Conservation (phyloP, 1,139 yeast genomes). For the Saccharomycopsis phalli region DNA sequence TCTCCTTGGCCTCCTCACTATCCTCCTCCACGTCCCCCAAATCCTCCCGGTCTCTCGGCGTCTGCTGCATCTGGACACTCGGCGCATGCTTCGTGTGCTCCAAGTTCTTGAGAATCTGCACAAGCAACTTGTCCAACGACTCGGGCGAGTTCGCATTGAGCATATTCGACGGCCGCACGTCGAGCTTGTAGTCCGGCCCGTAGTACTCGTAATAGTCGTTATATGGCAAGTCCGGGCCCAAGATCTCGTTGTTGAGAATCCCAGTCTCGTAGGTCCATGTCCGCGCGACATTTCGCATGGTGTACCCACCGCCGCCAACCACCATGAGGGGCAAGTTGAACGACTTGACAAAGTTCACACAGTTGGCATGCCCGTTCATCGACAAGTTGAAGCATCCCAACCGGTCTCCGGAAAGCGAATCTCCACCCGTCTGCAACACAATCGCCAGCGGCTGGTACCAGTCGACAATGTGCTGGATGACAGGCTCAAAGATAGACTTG, state of each 20-base stretch:
- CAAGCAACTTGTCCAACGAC: conserved; percentile 75
- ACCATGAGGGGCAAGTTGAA: conserved; percentile 87
- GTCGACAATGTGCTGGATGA: conserved; percentile 71
- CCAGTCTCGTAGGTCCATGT: conserved; percentile 97
- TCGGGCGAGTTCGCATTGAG: conserved; percentile 93
- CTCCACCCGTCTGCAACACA: conserved; percentile 90
- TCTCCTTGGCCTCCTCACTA: conserved; percentile 63
- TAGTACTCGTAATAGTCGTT: conserved; percentile 30
- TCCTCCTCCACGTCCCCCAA: conserved; percentile 80
- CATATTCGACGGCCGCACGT: conserved; percentile 94
- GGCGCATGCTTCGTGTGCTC: conserved; percentile 93
- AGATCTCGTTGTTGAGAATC: conserved; percentile 63
- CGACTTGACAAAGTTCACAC: conserved; percentile 81
- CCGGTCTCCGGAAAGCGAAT: conserved; percentile 84
- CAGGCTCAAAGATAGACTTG: conserved; percentile 81
- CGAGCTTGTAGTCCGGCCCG: conserved; percentile 81
- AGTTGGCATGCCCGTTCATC: conserved; percentile 91
- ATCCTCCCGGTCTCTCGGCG: conserved; percentile 81
- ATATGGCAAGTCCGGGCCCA: conserved; percentile 83
- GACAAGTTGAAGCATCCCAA: conserved; percentile 88
- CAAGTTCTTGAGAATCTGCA: conserved; percentile 67
- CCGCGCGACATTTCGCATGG: conserved; percentile 93
- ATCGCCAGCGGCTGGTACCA: conserved; percentile 94
- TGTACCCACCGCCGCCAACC: conserved; percentile 97
- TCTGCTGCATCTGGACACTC: conserved; percentile 85